Evolutionary conservation across 2,329 filamentous ascomycete genomes (phyloP).

Genomic region (Arthroderma uncinatum): DNA sequence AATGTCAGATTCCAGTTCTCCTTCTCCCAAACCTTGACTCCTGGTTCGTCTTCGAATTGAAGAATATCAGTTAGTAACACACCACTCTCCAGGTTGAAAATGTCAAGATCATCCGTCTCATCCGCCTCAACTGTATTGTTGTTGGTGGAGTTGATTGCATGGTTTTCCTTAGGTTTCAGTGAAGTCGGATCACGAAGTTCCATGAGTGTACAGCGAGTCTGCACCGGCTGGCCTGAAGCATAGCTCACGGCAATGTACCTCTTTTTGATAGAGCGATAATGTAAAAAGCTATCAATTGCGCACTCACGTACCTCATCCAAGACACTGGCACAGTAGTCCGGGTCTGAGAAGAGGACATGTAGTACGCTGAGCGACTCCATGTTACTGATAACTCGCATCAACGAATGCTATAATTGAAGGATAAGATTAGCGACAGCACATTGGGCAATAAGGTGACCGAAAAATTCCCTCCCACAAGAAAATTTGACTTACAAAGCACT

Average conservation of each 20-base stretch:
- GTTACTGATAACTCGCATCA: conserved; percentile 17
- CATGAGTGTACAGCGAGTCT: background rate
- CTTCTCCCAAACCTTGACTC: conserved; percentile 21
- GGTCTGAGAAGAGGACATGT: conserved; percentile 17
- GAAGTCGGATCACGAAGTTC: background rate
- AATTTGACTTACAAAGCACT: conserved; percentile 16
- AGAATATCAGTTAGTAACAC: conserved; percentile 3
- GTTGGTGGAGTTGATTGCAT: background rate
- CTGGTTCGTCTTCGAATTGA: conserved; percentile 15
- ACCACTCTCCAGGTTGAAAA: background rate
- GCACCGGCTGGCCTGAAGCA: conserved; percentile 8
- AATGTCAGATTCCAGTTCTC: conserved; percentile 13
- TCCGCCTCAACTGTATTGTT: background rate
- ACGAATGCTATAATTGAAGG: conserved; percentile 13
- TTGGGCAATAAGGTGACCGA: background rate
- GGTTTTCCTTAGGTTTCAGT: background rate
- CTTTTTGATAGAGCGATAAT: conserved; percentile 14
- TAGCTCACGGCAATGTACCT: conserved; percentile 19
- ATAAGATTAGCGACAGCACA: background rate
- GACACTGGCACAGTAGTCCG: conserved; percentile 12
- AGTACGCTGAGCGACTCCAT: conserved; percentile 18
- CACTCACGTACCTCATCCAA: conserved; percentile 16
- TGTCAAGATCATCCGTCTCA: conserved; percentile 8
- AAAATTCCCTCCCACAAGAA: background rate
- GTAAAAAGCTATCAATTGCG: conserved; percentile 17